phyloP scores from a whole-genome alignment of 2,329 filamentous ascomycete species.

The Phyllosticta capitalensis region DNA sequence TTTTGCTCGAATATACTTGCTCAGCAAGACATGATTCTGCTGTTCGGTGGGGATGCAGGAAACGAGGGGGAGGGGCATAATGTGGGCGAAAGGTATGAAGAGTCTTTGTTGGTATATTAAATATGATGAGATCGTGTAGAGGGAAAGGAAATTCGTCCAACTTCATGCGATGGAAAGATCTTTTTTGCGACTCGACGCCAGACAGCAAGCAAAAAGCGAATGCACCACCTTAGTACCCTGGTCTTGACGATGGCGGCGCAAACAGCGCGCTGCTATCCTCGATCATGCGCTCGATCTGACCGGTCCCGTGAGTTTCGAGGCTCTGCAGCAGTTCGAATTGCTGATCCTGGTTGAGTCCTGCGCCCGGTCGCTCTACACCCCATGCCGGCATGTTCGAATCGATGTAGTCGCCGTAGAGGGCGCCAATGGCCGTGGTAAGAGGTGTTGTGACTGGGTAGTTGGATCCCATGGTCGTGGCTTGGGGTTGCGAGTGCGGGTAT shows the following conservation, averaged over 20 bases:
- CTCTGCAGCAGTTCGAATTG: conserved; percentile 75
- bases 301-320: conserved; percentile 49
- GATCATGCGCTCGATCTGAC: conserved; percentile 33
- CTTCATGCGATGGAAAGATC: too few species aligned
- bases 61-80: too few species aligned
- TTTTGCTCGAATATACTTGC: too few species aligned
- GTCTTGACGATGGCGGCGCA: conserved; percentile 5
- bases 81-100: too few species aligned
- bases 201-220: too few species aligned
- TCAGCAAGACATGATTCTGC: too few species aligned
- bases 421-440: neutral
- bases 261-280: conserved; percentile 23
- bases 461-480: neutral
- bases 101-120: too few species aligned
- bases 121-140: too few species aligned
- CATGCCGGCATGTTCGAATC: conserved; percentile 46
- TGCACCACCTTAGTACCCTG: too few species aligned
- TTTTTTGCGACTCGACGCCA: too few species aligned
- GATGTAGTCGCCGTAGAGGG: conserved; percentile 27
- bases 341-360: conserved; percentile 63
- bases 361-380: conserved; percentile 31
- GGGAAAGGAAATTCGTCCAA: too few species aligned
- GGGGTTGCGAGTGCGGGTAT: neutral
- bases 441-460: neutral
- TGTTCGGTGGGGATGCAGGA: too few species aligned